These are phyloP conservation scores for Penstemon barbatus DNA, from an alignment of 257 asterid genomes.

Conservation along the genomic window DNA sequence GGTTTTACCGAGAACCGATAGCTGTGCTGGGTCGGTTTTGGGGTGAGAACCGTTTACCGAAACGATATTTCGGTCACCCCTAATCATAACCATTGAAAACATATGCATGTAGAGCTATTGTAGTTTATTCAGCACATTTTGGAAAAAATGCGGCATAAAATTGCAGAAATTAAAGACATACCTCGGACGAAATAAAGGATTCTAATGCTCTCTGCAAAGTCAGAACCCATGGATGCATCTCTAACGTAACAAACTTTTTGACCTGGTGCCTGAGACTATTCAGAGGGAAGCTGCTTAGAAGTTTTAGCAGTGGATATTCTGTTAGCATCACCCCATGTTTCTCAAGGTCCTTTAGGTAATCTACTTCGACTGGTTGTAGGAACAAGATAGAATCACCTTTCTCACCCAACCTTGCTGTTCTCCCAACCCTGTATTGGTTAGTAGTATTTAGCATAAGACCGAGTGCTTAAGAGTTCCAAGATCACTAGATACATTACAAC, in stretches of 20 bases:
- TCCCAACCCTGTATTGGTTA: conserved; percentile 74
- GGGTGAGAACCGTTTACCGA: too few species aligned
- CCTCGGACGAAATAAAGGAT: conserved; percentile 61
- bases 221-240: conserved; percentile 84
- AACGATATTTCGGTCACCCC: too few species aligned
- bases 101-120: background rate
- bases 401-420: conserved; percentile 96
- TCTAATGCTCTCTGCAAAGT: conserved; percentile 81
- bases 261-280: conserved; percentile 43
- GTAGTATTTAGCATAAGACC: conserved; percentile 24
- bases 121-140: background rate
- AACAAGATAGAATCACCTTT: conserved; percentile 76
- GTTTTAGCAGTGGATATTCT: conserved; percentile 78
- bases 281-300: conserved; percentile 58
- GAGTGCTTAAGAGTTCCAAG: background rate
- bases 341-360: conserved; percentile 75
- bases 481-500: background rate
- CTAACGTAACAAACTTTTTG: conserved; percentile 62
- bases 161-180: conserved; percentile 24
- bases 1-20: too few species aligned
- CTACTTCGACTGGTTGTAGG: conserved; percentile 77
- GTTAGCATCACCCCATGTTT: conserved; percentile 69
- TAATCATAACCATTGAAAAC: too few species aligned
- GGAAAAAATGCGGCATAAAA: background rate
- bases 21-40: too few species aligned